Evolutionary conservation across 352 stramenopile genomes (phyloP).

Genomic region (Phytopythium boreale): DNA sequence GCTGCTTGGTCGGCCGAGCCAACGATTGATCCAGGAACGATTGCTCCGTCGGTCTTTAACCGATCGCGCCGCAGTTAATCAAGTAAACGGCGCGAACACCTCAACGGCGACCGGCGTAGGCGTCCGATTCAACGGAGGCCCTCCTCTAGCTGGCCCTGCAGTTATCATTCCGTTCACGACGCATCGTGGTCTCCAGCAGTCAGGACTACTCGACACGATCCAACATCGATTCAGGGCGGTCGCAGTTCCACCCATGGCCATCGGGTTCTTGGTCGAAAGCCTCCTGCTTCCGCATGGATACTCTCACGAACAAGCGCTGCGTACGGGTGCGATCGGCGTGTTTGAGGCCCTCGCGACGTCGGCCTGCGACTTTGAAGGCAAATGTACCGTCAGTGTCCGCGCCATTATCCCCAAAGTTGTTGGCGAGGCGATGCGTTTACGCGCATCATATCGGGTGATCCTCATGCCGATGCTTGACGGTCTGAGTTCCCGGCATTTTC

Average conservation of each 20-base stretch:
- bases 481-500: neutral
- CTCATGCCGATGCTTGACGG: neutral
- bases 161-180: conserved; percentile 32
- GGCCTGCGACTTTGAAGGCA: conserved; percentile 4
- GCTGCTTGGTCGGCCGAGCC: conserved; percentile 8
- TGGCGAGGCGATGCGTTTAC: conserved; percentile 15
- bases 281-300: conserved; percentile 30
- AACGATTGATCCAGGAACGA: conserved; percentile 12
- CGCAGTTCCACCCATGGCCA: conserved; percentile 16
- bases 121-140: conserved; percentile 2
- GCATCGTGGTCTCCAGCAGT: conserved; percentile 6
- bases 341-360: conserved; percentile 20
- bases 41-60: conserved; percentile 11
- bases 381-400: conserved; percentile 15
- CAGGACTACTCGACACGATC: conserved; percentile 23
- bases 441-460: neutral
- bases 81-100: neutral
- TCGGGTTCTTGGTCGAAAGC: conserved; percentile 25
- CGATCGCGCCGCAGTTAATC: conserved; percentile 5
- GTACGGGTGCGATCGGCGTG: conserved; percentile 15
- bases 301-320: conserved; percentile 7
- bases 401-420: conserved; percentile 24
- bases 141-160: conserved; percentile 4
- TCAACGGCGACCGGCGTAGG: neutral
- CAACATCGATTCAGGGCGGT: conserved; percentile 28